phyloP scores from a whole-genome alignment of 2,329 filamentous ascomycete species.

The Microascus cirrosus region DNA sequence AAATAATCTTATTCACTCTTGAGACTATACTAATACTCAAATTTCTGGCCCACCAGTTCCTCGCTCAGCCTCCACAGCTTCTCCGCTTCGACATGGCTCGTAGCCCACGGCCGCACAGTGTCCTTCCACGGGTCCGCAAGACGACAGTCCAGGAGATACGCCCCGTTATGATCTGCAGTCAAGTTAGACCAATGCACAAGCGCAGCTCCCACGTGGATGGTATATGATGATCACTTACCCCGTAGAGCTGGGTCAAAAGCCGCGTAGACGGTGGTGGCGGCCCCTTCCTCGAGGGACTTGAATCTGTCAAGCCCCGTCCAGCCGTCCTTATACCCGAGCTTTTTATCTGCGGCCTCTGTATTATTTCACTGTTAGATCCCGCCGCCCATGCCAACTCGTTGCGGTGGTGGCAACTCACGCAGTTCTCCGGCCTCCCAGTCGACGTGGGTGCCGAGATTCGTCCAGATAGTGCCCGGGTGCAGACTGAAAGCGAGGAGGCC shows the following conservation, averaged over 20 bases:
- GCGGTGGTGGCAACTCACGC: slow-evolving; percentile 1
- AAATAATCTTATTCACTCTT: too few relatives aligned
- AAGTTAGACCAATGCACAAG: neutral
- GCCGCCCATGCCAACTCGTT: too few relatives aligned
- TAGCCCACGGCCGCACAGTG: slow-evolving; percentile 17
- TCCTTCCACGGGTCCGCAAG: slow-evolving; percentile 18
- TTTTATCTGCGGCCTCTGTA: neutral
- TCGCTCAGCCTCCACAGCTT: slow-evolving; percentile 34
- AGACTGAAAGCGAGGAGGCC: slow-evolving; percentile 20
- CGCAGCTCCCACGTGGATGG: neutral
- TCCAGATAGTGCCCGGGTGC: slow-evolving; percentile 19
- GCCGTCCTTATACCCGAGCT: neutral
- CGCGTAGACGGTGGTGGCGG: slow-evolving; percentile 15
- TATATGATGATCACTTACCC: neutral
- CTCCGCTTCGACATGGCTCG: slow-evolving; percentile 22
- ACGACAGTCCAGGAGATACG: slow-evolving; percentile 20
- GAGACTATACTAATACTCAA: slow-evolving; percentile 13
- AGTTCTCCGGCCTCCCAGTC: slow-evolving; percentile 6
- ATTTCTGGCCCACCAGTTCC: slow-evolving; percentile 29
- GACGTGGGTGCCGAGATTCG: slow-evolving; percentile 2
- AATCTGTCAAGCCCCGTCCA: slow-evolving; percentile 6
- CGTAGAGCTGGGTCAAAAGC: slow-evolving; percentile 10
- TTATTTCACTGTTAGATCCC: neutral
- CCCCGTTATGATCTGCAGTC: slow-evolving; percentile 17
- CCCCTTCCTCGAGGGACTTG: slow-evolving; percentile 15